Evolutionary conservation across 1,284 basidiomycete species (phyloP).

Genomic region (Malassezia pachydermatis): DNA sequence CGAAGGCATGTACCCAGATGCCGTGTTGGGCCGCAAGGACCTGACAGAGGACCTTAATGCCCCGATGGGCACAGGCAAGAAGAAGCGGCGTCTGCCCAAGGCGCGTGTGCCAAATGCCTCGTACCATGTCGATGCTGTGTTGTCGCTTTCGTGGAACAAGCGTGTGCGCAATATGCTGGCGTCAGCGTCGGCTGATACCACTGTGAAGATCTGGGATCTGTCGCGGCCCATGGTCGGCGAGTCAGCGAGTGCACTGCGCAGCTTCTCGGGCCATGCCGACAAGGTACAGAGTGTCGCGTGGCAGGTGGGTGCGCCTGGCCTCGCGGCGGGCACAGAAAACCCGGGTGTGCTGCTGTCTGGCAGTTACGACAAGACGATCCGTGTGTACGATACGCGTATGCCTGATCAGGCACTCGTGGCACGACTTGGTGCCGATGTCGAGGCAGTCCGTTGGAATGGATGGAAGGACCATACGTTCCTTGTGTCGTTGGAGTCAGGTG

Average conservation of each 20-base stretch:
- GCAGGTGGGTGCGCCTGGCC: conserved; percentile 54
- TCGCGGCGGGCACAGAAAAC: conserved; percentile 44
- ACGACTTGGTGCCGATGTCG: conserved; percentile 76
- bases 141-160: conserved; percentile 83
- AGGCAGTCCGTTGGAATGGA: conserved; percentile 89
- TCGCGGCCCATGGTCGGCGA: conserved; percentile 57
- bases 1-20: conserved; percentile 86
- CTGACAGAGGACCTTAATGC: conserved; percentile 28
- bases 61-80: conserved; percentile 44
- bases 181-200: conserved; percentile 82
- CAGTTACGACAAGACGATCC: conserved; percentile 82
- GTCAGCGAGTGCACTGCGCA: conserved; percentile 58
- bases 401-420: conserved; percentile 68
- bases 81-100: conserved; percentile 72
- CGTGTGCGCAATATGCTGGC: conserved; percentile 79
- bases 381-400: conserved; percentile 81
- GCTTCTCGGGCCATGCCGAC: conserved; percentile 74
- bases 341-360: conserved; percentile 83
- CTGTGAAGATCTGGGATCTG: conserved; percentile 96
- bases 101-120: conserved; percentile 59
- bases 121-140: conserved; percentile 84
- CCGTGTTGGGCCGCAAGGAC: conserved; percentile 73
- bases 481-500: conserved; percentile 53
- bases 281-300: conserved; percentile 97
- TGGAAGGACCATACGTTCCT: conserved; percentile 80